Conservation (phyloP, 202 grass and related monocot species). For the Carex arenaria region DNA sequence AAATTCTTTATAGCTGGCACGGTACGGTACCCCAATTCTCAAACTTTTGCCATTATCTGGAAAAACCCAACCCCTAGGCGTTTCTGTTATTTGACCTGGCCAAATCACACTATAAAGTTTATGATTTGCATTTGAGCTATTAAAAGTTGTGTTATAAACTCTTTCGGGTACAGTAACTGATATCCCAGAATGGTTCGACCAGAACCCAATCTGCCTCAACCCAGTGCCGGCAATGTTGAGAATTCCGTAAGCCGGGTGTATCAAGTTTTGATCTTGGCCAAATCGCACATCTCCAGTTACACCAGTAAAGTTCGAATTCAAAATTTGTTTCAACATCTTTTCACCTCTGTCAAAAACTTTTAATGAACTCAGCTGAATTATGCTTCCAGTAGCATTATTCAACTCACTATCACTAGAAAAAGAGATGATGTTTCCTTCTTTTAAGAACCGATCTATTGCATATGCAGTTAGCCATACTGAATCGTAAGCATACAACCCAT, state of each 20-base stretch:
- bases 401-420: conserved; percentile 67
- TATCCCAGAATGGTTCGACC: conserved; percentile 72
- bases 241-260: conserved; percentile 75
- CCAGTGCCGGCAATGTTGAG: conserved; percentile 75
- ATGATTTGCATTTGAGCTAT: conserved; percentile 31
- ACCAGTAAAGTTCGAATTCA: conserved; percentile 58
- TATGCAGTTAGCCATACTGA: conserved; percentile 82
- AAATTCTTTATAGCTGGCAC: conserved; percentile 80
- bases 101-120: conserved; percentile 70
- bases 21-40: conserved; percentile 79
- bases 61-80: conserved; percentile 77
- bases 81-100: conserved; percentile 79
- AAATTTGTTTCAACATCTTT: conserved; percentile 58
- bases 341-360: conserved; percentile 54
- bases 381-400: conserved; percentile 44
- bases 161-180: conserved; percentile 56
- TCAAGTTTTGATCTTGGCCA: conserved; percentile 46
- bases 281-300: conserved; percentile 72
- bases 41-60: conserved; percentile 66
- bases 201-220: conserved; percentile 68
- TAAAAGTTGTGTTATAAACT: conserved; percentile 27
- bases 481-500: conserved; percentile 77
- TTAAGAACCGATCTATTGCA: conserved; percentile 66
- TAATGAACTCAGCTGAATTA: conserved; percentile 59
- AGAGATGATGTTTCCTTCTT: conserved; percentile 46